These are phyloP conservation scores for Aeminium ludgeri DNA, from an alignment of 495 filamentous ascomycete genomes.

Conservation along the genomic window DNA sequence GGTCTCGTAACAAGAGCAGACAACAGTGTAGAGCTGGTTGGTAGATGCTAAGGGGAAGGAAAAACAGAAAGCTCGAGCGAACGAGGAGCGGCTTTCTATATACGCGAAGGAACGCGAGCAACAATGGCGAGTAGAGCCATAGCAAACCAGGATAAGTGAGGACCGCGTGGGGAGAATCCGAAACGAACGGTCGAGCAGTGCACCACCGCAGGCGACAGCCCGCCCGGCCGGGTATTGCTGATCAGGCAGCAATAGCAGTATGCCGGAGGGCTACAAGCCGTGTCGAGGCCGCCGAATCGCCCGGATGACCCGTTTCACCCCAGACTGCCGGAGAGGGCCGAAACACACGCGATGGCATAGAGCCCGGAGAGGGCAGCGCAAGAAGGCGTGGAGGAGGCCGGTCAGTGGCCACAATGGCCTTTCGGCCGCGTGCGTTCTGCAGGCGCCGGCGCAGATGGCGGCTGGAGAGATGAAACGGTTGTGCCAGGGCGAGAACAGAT, in stretches of 20 bases:
- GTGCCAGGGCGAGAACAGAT: no score
- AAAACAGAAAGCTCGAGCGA: neutral
- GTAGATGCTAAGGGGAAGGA: constrained; percentile 3
- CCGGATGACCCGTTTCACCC: no score
- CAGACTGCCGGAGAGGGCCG: no score
- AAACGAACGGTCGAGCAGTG: constrained; percentile 16
- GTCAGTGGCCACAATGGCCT: no score
- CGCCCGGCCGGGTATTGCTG: constrained; percentile 2
- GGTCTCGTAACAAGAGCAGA: constrained; percentile 11
- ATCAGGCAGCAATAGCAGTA: neutral
- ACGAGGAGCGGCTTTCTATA: constrained; percentile 10
- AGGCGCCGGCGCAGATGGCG: no score
- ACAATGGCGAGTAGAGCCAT: constrained; percentile 8
- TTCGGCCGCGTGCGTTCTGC: no score
- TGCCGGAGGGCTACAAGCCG: no score
- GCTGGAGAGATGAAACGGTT: no score
- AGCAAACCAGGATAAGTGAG: constrained; percentile 1
- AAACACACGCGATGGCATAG: no score
- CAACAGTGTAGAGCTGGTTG: constrained; percentile 8
- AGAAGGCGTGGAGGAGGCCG: no score
- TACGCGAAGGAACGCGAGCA: constrained; percentile 4
- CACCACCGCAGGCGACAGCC: neutral
- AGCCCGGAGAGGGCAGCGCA: no score
- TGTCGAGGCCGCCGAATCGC: no score
- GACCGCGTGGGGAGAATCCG: constrained; percentile 4